Base-by-base conservation (phyloP, 192 early-diverging fungal species). In the Diversispora epigaea region DNA sequence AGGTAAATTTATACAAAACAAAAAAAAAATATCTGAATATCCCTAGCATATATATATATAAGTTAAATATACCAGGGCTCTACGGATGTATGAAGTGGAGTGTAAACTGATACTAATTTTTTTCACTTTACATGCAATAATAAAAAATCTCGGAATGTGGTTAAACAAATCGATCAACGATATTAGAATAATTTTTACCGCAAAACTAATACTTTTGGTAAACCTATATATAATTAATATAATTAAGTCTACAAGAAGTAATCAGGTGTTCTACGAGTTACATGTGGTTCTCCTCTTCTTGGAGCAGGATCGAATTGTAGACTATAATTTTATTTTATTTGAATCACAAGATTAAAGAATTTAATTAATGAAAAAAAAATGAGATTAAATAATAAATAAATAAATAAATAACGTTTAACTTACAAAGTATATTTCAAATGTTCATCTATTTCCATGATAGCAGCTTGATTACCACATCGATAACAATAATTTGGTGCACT, bases 381-480 rank as follows among this genome's bases (percentile, higher is more conserved):
- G 47, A 55, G 12, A 14, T 56, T 17, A n/a, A 10, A 57, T 4
- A 32, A 32, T 32, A 32, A 32, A 32, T 32, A 32, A 32, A 32
- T 32, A 32, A 2, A 32, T 32, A 32, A 32, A 32, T 8, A 50
- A 60, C 6, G 46, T n/a, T 12, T 82, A 14, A 58, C 87, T 81
- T 84, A 94, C 92, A 98, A 99, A 65, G 96, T 97, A 83, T 98
- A 98, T 88, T 98, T 98, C 85, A 99, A 85, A 83, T 97, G 91
- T 84, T 99, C 96, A 80, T 99, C 97, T 78, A 99, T 93, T 81
- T 99, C 97, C 97, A 99, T 98, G 79, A 99, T 99, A 41, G 97
- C 97, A 39, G 97, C 97, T 88, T 98, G 96, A 81, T 99, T 99
- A 62, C 97, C 97, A 78, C 97, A 99, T 56, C 97, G 91, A 89